Evolutionary conservation across 306 rosid genomes (phyloP), one percentile per base, ranked within the genome.

Genomic region (Inga oerstediana): DNA sequence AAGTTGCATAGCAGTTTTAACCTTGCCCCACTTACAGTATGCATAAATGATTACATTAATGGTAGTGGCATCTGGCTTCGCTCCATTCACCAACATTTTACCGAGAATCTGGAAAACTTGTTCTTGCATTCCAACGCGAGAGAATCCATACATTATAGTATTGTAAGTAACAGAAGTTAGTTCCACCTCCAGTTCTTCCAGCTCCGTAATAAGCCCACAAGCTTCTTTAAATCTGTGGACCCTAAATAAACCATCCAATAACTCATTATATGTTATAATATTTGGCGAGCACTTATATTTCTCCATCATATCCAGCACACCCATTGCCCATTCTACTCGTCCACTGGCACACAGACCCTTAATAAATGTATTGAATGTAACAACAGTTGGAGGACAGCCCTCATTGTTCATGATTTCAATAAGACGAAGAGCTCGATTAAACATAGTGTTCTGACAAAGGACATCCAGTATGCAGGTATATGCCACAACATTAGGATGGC

Each of bases 381-480:
- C 84, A 73, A 90, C 86, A 80, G 83, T 92, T 34, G 98, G 99
- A 80, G 87, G 90, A 82, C 94, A 91, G n/a, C 94, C 94, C 76
- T 92, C 90, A 8, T 74, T 11, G 69, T 56, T 45, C 99, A 96
- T 94, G 32, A 78, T 90, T 77, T 92, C 91, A 51, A 93, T 83
- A 65, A 92, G 92, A 75, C 32, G 75, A 74, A 78, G 65, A 83
- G 97, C 98, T 81, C 85, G 85, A 64, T 89, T 80, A 77, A 93
- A 92, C 98, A 90, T 87, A 32, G 34, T 88, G 68, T 82, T 85
- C 81, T 82, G 85, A 87, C 97, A 91, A 67, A 96, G 97, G 43
- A 86, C 93, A 85, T 92, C 97, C 75, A 96, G 91, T 97, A 92
- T 90, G 89, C 90, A 88, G 51, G 95, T 92, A 72, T 89, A 96